Evolutionary conservation across 176 grass and related monocot genomes (phyloP), one percentile per base, ranked within the genome.

Genomic region (Leersia perrieri): DNA sequence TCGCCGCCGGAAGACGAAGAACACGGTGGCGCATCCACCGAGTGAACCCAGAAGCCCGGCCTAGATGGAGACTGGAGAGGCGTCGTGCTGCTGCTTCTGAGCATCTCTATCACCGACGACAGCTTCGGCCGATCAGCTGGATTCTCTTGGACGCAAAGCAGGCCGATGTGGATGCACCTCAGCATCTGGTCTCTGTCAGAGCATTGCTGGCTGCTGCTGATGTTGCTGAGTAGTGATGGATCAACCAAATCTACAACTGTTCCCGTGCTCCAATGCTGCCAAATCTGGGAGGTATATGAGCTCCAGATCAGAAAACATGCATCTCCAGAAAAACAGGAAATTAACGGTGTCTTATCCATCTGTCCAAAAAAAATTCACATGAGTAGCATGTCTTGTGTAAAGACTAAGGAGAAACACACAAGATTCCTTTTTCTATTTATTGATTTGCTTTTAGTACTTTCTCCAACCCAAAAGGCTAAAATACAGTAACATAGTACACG

Each of bases 71-170:
- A 31, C 25, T 36, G 29, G 33, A 89, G 66, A 3, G 68, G 45
- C 25, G 79, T 18, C 3, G 60, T 84, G 32, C 79, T 63, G 28
- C 58, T 60, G 31, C 68, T 79, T 11, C 9, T 3, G 4, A 89
- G 60, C 87, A 89, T 89, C 27, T 70, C 13, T 3, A 16, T 45
- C 15, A 80, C 44, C 20, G 63, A 55, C 22, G 81, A 80, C 87
- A 84, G 74, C 38, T 13, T 77, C 64, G 87, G 81, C 25, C 87
- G 72, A 14, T 89, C 75, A 14, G 33, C 3, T 2, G 40, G 66
- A 28, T 74, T 75, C 4, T 49, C 45, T 5, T 49, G 45, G 0
- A 49, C 16, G 2, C 45, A 49, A 0, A 49, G 45, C 45, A 91
- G 36, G 18, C 70, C 85, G 18, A 85, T 36, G 34, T 85, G 76